A percentile compares a stretch with the other conserved stretches of the same genome.
phyloP scores from a whole-genome alignment of 2,329 filamentous ascomycete species.

The Fusarium solani-melongenae region DNA sequence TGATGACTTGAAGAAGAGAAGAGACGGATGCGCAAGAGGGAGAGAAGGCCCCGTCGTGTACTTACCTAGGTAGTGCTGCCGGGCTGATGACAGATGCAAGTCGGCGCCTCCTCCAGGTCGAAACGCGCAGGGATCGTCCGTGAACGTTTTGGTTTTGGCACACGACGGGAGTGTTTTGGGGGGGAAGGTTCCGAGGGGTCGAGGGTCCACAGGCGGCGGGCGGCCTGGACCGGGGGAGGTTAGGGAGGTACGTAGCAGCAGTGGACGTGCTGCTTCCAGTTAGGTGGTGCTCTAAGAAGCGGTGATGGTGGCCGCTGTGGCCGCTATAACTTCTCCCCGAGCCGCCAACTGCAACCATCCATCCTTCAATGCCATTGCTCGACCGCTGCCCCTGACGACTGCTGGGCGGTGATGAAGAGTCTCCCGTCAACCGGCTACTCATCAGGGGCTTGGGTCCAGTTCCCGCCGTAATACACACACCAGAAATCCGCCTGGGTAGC shows the following conservation, averaged over 20 bases:
- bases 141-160: conserved; percentile 29
- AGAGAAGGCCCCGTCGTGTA: background rate
- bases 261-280: background rate
- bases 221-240: conserved; percentile 28
- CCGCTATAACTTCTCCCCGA: conserved; percentile 5
- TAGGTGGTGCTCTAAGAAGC: conserved; percentile 9
- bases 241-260: background rate
- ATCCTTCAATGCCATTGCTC: background rate
- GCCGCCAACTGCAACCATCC: background rate
- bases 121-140: conserved; percentile 29
- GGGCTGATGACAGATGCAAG: conserved; percentile 19
- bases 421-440: background rate
- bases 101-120: conserved; percentile 13
- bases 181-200: conserved; percentile 17
- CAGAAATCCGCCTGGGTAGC: background rate
- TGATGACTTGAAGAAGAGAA: background rate
- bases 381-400: background rate
- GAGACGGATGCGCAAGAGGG: background rate
- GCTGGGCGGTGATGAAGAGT: background rate
- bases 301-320: conserved; percentile 8
- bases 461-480: background rate
- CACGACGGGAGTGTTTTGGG: conserved; percentile 14
- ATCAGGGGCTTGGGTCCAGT: background rate
- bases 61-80: background rate
- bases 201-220: conserved; percentile 24